Evolutionary conservation across 768 basidiomycete species (phyloP).

Genomic region (Kwoniella sp.): DNA sequence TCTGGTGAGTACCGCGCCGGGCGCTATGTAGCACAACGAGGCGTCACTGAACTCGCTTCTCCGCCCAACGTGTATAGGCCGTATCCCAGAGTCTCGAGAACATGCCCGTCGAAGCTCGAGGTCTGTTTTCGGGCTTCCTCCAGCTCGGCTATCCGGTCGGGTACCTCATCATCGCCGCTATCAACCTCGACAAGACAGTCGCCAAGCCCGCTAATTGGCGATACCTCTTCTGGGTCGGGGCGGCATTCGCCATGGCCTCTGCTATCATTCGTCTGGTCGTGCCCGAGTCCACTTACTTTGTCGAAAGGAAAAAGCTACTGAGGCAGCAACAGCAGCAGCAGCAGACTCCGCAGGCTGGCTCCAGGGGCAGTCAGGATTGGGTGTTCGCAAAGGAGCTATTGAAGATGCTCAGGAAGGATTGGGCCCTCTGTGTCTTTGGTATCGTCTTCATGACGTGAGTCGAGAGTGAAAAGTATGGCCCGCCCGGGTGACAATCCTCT

Average conservation of each 20-base stretch:
- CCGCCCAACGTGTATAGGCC: constrained; percentile 26
- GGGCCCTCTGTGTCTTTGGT: constrained; percentile 63
- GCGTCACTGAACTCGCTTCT: constrained; percentile 57
- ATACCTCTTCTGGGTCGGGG: constrained; percentile 73
- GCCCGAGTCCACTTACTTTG: constrained; percentile 76
- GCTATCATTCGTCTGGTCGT: constrained; percentile 66
- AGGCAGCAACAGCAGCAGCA: constrained; percentile 4
- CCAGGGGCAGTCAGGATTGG: constrained; percentile 61
- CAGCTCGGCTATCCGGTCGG: constrained; percentile 88
- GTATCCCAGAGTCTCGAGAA: constrained; percentile 77
- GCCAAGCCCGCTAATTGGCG: constrained; percentile 65
- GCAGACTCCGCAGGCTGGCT: constrained; percentile 42
- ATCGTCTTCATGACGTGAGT: constrained; percentile 68
- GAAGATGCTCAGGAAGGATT: constrained; percentile 68
- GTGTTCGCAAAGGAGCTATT: constrained; percentile 72
- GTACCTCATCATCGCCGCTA: constrained; percentile 75
- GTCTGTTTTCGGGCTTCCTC: constrained; percentile 76
- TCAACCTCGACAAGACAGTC: constrained; percentile 65
- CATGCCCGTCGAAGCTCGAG: constrained; percentile 79
- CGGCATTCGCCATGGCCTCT: constrained; percentile 68
- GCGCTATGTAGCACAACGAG: no score
- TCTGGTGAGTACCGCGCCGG: background rate
- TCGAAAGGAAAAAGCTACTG: constrained; percentile 44
- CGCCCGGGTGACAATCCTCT: no score
- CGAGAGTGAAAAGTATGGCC: background rate